These are phyloP conservation scores for Filobasidium uniguttulatum DNA, from an alignment of 1,284 basidiomycete genomes.

Conservation along the genomic window DNA sequence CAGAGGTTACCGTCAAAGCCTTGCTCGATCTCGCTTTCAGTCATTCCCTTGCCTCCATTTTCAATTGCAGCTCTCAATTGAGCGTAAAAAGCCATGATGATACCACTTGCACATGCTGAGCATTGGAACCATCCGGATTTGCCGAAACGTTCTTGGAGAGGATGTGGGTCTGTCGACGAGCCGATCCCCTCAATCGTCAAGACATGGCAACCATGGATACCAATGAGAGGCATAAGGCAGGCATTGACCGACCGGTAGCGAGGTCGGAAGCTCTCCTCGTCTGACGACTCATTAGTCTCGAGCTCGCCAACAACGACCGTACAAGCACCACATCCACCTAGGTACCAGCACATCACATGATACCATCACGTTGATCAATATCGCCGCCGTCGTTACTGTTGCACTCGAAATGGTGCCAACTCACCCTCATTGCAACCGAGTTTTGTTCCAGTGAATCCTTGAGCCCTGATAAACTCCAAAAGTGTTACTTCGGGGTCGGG, in stretches of 20 bases:
- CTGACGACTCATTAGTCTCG: neutral
- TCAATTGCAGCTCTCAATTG: conserved; percentile 28
- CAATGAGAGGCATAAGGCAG: conserved; percentile 31
- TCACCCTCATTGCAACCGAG: conserved; percentile 30
- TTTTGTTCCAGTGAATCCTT: conserved; percentile 33
- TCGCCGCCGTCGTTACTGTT: no score
- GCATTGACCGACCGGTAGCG: conserved; percentile 33
- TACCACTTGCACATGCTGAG: conserved; percentile 27
- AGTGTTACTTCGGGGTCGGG: conserved; percentile 24
- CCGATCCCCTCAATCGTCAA: conserved; percentile 35
- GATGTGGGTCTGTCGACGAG: conserved; percentile 28
- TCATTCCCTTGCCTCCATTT: conserved; percentile 14
- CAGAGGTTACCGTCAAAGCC: conserved; percentile 35
- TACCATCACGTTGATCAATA: no score
- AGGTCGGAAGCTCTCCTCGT: conserved; percentile 1
- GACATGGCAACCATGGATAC: conserved; percentile 32
- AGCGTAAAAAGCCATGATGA: conserved; percentile 35
- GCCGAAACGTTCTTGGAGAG: conserved; percentile 31
- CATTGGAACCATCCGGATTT: conserved; percentile 32
- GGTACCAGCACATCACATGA: no score
- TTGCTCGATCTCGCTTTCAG: conserved; percentile 28
- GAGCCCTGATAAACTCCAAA: conserved; percentile 31
- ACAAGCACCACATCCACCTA: conserved; percentile 34
- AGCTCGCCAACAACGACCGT: conserved; percentile 24
- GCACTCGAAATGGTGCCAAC: no score